A percentile compares a stretch with the other conserved stretches of the same genome.
phyloP scores from a whole-genome alignment of 2,329 filamentous ascomycete genomes.

The Pyricularia grisea region DNA sequence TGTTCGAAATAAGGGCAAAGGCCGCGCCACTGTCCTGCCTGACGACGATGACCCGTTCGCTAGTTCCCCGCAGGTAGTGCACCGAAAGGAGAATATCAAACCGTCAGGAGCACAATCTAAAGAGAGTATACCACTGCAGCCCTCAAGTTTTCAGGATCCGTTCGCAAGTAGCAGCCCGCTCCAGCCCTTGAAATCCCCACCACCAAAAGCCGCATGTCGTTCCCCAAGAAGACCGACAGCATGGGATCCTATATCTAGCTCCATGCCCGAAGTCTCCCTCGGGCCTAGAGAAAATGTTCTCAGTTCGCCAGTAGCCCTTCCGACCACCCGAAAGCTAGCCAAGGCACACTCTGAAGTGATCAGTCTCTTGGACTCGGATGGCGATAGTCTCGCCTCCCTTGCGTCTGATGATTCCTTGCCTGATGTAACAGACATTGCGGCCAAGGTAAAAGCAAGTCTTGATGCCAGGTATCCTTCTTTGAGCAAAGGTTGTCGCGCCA shows the following conservation, averaged over 20 bases:
- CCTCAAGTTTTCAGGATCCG: neutral
- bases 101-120: neutral
- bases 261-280: constrained; percentile 28
- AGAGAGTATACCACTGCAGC: neutral
- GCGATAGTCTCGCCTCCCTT: constrained; percentile 6
- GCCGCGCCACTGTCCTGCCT: constrained; percentile 5
- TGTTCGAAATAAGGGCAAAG: neutral
- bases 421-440: constrained; percentile 29
- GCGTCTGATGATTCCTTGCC: constrained; percentile 38
- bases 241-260: constrained; percentile 46
- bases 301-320: neutral
- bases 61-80: neutral
- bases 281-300: neutral
- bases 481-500: constrained; percentile 12
- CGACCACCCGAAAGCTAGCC: constrained; percentile 7
- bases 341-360: constrained; percentile 19
- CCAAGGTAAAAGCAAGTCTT: neutral
- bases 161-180: constrained; percentile 13
- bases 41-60: constrained; percentile 8
- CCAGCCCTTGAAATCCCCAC: neutral
- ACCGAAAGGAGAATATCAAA: constrained; percentile 7
- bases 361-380: constrained; percentile 22
- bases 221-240: constrained; percentile 16
- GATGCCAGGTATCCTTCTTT: constrained; percentile 15
- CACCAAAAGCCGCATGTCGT: constrained; percentile 2